phyloP scores from a whole-genome alignment of 2,329 filamentous ascomycete genomes.

The Trichoderma gracile region DNA sequence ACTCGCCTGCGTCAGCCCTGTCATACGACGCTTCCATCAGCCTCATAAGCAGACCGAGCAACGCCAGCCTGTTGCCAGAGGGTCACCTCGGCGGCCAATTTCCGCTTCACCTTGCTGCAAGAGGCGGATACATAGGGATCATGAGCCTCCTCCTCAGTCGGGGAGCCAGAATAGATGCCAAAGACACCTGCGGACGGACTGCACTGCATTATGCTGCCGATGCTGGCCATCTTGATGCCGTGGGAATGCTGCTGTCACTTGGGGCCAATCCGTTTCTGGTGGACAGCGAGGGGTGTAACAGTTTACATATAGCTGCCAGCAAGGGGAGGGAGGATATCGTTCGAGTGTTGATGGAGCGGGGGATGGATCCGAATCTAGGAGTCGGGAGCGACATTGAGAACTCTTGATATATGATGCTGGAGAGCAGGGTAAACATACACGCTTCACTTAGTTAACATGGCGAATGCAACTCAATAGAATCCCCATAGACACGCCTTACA shows the following conservation, averaged over 20 bases:
- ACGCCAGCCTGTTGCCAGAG: background rate
- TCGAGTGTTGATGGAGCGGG: slow-evolving; percentile 18
- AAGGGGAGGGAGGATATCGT: slow-evolving; percentile 20
- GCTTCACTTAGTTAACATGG: background rate
- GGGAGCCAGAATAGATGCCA: slow-evolving; percentile 14
- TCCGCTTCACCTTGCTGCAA: slow-evolving; percentile 19
- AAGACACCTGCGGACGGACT: slow-evolving; percentile 19
- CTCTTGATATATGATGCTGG: background rate
- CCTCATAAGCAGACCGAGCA: slow-evolving; percentile 1
- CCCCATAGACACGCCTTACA: too few relatives aligned
- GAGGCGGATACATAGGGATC: slow-evolving; percentile 14
- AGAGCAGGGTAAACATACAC: background rate
- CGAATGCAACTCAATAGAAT: background rate
- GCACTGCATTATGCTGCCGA: slow-evolving; percentile 20
- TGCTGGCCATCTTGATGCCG: slow-evolving; percentile 20
- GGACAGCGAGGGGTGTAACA: slow-evolving; percentile 14
- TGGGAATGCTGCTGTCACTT: slow-evolving; percentile 8
- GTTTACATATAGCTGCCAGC: slow-evolving; percentile 16
- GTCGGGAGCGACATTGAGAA: slow-evolving; percentile 15
- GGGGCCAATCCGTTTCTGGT: slow-evolving; percentile 19
- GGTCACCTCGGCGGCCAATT: slow-evolving; percentile 12
- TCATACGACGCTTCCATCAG: slow-evolving; percentile 10
- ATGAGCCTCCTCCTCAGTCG: slow-evolving; percentile 17
- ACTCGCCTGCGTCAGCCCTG: slow-evolving; percentile 9
- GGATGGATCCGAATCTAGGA: slow-evolving; percentile 20